These are phyloP conservation scores for Trichoderma cornu-damae DNA, from an alignment of 2,329 filamentous ascomycete genomes.

Conservation along the genomic window DNA sequence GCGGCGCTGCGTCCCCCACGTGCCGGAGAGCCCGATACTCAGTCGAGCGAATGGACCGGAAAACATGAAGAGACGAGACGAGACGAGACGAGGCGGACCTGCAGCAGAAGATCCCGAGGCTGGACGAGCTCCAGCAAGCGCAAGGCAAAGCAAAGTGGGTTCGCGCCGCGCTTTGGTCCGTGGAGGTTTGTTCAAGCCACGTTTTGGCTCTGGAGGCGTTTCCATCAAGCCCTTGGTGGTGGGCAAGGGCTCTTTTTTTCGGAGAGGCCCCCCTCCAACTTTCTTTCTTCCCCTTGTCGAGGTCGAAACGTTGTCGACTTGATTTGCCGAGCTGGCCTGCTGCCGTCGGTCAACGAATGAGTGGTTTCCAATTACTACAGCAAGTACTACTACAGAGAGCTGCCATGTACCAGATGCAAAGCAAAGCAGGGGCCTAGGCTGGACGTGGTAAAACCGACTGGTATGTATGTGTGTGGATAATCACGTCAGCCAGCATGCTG, in stretches of 20 bases:
- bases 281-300: background rate
- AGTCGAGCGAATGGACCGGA: background rate
- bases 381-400: no score
- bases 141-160: background rate
- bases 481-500: background rate
- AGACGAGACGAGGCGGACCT: background rate
- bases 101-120: background rate
- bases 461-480: background rate
- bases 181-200: no score
- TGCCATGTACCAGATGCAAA: no score
- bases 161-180: no score
- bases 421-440: background rate
- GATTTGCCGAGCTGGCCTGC: background rate
- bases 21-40: background rate
- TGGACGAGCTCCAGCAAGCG: background rate
- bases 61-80: no score
- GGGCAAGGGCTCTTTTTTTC: background rate
- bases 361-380: background rate
- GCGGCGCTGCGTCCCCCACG: background rate
- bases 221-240: background rate
- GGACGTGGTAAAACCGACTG: background rate
- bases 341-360: slow-evolving; percentile 1
- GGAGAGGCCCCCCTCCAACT: no score
- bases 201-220: background rate
- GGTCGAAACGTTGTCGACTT: background rate